Percentiles rank a stretch among this genome's conserved stretches.
phyloP scores from a whole-genome alignment of 2,329 filamentous ascomycete genomes.

The Bertia moriformis region DNA sequence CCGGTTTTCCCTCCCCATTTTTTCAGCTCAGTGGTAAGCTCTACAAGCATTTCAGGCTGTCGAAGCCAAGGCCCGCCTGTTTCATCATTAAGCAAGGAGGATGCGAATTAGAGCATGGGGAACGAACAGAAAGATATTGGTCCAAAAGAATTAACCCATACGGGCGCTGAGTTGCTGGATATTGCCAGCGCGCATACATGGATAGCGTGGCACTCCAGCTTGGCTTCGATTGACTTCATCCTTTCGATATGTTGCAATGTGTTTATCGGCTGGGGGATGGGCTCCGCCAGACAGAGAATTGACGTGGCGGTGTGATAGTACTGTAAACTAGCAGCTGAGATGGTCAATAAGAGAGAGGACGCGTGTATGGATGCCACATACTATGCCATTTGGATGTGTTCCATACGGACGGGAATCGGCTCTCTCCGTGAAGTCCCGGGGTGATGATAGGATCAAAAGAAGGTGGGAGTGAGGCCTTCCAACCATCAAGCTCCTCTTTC shows the following conservation, averaged over 20 bases:
- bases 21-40: neutral
- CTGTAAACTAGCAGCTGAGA: neutral
- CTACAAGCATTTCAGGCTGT: neutral
- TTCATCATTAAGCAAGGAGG: neutral
- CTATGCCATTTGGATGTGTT: neutral
- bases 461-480: neutral
- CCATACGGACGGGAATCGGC: neutral
- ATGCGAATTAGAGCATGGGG: too few species aligned
- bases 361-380: neutral
- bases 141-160: slow-evolving; percentile 1
- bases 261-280: neutral
- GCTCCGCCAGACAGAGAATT: neutral
- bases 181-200: neutral
- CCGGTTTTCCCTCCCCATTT: neutral
- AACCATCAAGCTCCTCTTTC: neutral
- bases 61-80: neutral
- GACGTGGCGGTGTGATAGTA: neutral
- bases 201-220: neutral
- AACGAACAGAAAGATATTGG: neutral
- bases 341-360: neutral
- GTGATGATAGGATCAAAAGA: neutral
- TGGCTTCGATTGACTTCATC: neutral
- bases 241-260: neutral
- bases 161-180: neutral
- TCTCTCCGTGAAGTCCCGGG: neutral